phyloP scores from a whole-genome alignment of 176 grass and related monocot genomes.

The Oryza nivara region DNA sequence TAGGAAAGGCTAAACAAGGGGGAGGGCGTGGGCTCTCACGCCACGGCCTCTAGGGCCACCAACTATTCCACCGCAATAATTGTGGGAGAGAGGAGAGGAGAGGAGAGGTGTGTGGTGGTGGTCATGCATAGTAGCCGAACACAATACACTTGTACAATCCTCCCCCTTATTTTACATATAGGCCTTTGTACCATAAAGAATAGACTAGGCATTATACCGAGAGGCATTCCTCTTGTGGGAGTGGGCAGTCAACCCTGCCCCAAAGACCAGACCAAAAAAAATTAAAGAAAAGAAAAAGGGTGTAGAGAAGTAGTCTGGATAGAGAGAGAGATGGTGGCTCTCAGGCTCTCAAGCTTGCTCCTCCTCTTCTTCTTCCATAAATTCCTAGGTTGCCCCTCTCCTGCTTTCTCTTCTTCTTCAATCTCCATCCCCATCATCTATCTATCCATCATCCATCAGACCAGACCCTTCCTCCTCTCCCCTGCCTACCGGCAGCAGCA shows the following conservation, averaged over 20 bases:
- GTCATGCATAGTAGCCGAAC: constrained; percentile 18
- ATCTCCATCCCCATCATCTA: constrained; percentile 22
- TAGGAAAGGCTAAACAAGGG: background rate
- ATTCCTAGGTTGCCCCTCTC: constrained; percentile 43
- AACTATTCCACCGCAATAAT: constrained; percentile 55
- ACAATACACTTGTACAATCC: constrained; percentile 36
- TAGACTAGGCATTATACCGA: constrained; percentile 41
- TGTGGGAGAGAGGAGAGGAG: constrained; percentile 5
- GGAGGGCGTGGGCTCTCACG: constrained; percentile 21
- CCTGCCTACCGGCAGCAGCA: constrained; percentile 7
- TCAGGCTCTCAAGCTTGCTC: background rate
- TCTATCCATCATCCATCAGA: constrained; percentile 31
- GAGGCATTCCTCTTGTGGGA: constrained; percentile 48
- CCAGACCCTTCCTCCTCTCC: background rate
- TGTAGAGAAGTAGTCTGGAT: no score
- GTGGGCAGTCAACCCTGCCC: constrained; percentile 51
- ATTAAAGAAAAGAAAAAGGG: background rate
- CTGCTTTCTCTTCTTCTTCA: constrained; percentile 12
- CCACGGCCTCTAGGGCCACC: constrained; percentile 29
- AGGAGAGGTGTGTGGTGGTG: background rate
- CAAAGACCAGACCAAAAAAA: constrained; percentile 46
- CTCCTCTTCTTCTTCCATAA: constrained; percentile 17
- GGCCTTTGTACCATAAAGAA: constrained; percentile 52
- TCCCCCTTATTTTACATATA: constrained; percentile 41
- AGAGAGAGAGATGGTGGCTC: background rate